A percentile compares a stretch with the other conserved stretches of the same genome.
Conservation (phyloP, 2,329 filamentous ascomycete species). For the Fusarium sp. region DNA sequence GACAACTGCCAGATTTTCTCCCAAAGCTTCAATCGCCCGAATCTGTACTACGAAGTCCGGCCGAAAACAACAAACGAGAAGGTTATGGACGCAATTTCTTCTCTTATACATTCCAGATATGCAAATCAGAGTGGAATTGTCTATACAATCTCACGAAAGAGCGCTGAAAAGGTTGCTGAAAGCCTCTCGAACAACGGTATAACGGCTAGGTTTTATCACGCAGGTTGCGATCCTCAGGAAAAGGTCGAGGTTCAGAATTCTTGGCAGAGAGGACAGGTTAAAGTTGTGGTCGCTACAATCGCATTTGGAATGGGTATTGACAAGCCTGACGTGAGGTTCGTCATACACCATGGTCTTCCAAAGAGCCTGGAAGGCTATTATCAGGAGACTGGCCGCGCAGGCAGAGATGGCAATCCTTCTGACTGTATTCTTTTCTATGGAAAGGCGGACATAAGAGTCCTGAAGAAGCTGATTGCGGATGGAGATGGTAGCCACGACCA, state of each 20-base stretch:
- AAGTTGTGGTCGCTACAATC: conserved; percentile 97
- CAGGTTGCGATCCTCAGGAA: conserved; percentile 73
- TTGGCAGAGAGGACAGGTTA: conserved; percentile 83
- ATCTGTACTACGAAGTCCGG: conserved; percentile 87
- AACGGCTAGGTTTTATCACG: conserved; percentile 86
- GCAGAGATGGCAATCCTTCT: conserved; percentile 86
- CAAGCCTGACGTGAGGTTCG: conserved; percentile 95
- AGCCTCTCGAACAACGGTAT: conserved; percentile 74
- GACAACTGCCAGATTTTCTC: conserved; percentile 79
- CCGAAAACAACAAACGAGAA: conserved; percentile 70
- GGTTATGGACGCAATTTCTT: conserved; percentile 59
- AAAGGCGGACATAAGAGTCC: conserved; percentile 76
- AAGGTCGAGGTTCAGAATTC: conserved; percentile 77
- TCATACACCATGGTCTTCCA: conserved; percentile 91
- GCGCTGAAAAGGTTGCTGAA: conserved; percentile 81
- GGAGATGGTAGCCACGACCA: conserved; percentile 80
- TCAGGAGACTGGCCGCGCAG: conserved; percentile 95
- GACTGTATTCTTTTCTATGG: conserved; percentile 91
- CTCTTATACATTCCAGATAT: conserved; percentile 77
- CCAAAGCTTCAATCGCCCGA: conserved; percentile 97
- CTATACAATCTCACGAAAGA: conserved; percentile 87
- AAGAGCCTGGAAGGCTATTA: conserved; percentile 99
- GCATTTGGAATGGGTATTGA: conserved; percentile 99
- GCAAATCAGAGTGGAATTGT: conserved; percentile 83
- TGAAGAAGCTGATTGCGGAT: conserved; percentile 85